Percentiles rank a stretch among this genome's conserved stretches.
phyloP scores from a whole-genome alignment of 1,284 basidiomycete species.

The Ganoderma sinense region DNA sequence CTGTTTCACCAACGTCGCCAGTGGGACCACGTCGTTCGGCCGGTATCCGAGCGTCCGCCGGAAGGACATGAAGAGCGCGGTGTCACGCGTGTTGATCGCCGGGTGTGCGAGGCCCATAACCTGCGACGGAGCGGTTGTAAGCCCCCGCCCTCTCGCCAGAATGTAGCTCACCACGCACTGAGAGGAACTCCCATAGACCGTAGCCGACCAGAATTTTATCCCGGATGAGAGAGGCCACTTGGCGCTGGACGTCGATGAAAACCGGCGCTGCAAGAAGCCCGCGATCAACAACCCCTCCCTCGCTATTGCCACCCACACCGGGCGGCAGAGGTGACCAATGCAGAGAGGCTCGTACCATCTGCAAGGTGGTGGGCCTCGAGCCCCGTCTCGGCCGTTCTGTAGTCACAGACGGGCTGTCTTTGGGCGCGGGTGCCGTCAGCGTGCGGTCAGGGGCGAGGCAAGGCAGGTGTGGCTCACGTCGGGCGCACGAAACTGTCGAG shows the following conservation, averaged over 20 bases:
- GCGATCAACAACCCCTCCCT: not conserved
- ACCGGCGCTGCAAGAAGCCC: slow-evolving; percentile 46
- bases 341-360: slow-evolving; percentile 43
- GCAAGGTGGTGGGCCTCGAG: slow-evolving; percentile 48
- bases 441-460: not conserved
- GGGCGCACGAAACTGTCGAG: slow-evolving; percentile 63
- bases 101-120: slow-evolving; percentile 61
- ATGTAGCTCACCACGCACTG: slow-evolving; percentile 43
- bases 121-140: slow-evolving; percentile 40
- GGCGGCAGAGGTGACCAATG: not conserved
- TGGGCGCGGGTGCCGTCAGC: slow-evolving; percentile 13
- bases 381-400: slow-evolving; percentile 56
- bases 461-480: slow-evolving; percentile 47
- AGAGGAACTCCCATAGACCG: slow-evolving; percentile 61
- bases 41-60: slow-evolving; percentile 53
- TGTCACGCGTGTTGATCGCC: slow-evolving; percentile 60
- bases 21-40: slow-evolving; percentile 45
- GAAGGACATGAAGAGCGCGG: slow-evolving; percentile 62
- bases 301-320: slow-evolving; percentile 5
- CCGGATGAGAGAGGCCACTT: slow-evolving; percentile 50
- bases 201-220: slow-evolving; percentile 64
- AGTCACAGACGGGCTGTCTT: slow-evolving; percentile 57
- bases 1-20: slow-evolving; percentile 53
- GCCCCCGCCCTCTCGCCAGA: slow-evolving; percentile 2
- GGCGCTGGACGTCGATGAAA: slow-evolving; percentile 55